A percentile compares a stretch with the other conserved stretches of the same genome.
Conservation (phyloP, 805 yeast species). For the Ogataea wickerhamii region DNA sequence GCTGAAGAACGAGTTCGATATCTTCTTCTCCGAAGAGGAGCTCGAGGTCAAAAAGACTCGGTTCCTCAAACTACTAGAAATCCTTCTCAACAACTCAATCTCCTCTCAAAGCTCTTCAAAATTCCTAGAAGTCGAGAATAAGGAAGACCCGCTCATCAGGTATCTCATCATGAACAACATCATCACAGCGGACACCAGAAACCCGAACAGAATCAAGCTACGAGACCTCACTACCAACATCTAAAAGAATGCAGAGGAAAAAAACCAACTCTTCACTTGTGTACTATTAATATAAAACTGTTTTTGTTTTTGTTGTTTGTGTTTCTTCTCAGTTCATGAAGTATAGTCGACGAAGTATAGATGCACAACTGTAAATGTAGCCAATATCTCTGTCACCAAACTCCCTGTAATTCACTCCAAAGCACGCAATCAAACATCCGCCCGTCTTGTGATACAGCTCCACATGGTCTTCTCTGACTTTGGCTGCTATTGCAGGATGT, state of each 20-base stretch:
- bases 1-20: slow-evolving; percentile 23
- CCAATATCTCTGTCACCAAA: slow-evolving; percentile 40
- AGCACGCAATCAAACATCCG: slow-evolving; percentile 49
- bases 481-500: slow-evolving; percentile 5
- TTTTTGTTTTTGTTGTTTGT: not conserved
- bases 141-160: slow-evolving; percentile 33
- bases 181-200: slow-evolving; percentile 25
- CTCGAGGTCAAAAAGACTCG: slow-evolving; percentile 19
- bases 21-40: slow-evolving; percentile 19
- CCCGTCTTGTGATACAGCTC: slow-evolving; percentile 49
- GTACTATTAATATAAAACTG: slow-evolving; percentile 8
- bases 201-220: slow-evolving; percentile 28
- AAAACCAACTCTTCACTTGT: slow-evolving; percentile 5
- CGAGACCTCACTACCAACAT: slow-evolving; percentile 21
- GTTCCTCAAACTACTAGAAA: slow-evolving; percentile 29
- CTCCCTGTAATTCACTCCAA: slow-evolving; percentile 32
- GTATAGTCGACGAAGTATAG: slow-evolving; percentile 47
- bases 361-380: slow-evolving; percentile 42
- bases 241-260: slow-evolving; percentile 5
- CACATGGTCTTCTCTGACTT: slow-evolving; percentile 22
- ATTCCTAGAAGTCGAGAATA: slow-evolving; percentile 25
- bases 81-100: slow-evolving; percentile 30
- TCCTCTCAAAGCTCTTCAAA: slow-evolving; percentile 12
- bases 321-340: slow-evolving; percentile 27
- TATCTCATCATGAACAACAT: slow-evolving; percentile 29